These are phyloP conservation scores for Stachybotrys chlorohalonatus DNA, from an alignment of 2,329 filamentous ascomycete species.

Conservation along the genomic window DNA sequence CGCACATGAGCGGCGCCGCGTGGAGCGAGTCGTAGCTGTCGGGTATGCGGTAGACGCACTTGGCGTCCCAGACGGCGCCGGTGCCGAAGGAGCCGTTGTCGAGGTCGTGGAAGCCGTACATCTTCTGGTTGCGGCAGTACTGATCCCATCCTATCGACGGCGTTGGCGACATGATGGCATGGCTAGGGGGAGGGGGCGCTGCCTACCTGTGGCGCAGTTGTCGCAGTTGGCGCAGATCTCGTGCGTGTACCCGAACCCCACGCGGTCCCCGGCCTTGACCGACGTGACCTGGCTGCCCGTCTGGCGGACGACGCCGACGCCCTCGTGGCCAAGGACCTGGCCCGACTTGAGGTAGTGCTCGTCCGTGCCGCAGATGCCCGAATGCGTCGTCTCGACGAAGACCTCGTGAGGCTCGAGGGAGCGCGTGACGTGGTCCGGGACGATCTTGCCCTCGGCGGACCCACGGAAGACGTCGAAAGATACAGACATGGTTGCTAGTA, in stretches of 20 bases:
- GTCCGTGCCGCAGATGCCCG: conserved; percentile 10
- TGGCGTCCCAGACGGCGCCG: conserved; percentile 28
- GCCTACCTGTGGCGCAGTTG: conserved; percentile 17
- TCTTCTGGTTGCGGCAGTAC: conserved; percentile 22
- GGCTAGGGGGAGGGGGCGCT: not conserved
- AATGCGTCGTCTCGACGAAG: conserved; percentile 6
- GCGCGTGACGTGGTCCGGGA: not conserved
- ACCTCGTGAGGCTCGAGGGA: conserved; percentile 1
- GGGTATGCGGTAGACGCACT: conserved; percentile 44
- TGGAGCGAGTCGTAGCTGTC: conserved; percentile 49
- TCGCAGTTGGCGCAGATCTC: conserved; percentile 26
- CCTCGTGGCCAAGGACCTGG: conserved; percentile 28
- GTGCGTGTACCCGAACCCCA: conserved; percentile 25
- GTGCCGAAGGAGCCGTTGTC: conserved; percentile 35
- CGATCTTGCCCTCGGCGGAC: not conserved
- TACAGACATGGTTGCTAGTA: not conserved
- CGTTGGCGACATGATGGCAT: not conserved
- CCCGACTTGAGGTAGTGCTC: conserved; percentile 4
- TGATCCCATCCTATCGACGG: conserved; percentile 21
- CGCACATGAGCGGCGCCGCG: conserved; percentile 71
- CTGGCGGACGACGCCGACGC: conserved; percentile 24
- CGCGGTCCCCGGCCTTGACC: conserved; percentile 25
- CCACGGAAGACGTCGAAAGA: not conserved
- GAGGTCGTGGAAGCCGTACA: conserved; percentile 23
- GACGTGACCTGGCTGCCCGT: conserved; percentile 23